phyloP scores from a whole-genome alignment of 768 basidiomycete species.

The Termitomyces sp. region DNA sequence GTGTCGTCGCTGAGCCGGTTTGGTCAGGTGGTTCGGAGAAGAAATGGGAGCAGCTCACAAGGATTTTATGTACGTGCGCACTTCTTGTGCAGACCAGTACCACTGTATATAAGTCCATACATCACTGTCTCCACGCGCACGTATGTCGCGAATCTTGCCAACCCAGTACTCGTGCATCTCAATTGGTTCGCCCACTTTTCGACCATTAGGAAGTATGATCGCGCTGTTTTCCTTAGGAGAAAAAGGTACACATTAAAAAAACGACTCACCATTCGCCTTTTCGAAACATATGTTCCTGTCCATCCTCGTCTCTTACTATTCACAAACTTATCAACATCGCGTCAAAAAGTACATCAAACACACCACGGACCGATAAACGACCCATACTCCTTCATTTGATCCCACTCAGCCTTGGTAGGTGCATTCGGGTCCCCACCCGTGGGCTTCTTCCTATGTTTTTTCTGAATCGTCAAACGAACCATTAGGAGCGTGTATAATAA shows the following conservation, averaged over 20 bases:
- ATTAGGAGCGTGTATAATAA: neutral
- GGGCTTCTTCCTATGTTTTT: slow-evolving; percentile 2
- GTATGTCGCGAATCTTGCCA: slow-evolving; percentile 43
- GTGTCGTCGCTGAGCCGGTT: slow-evolving; percentile 29
- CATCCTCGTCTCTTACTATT: slow-evolving; percentile 28
- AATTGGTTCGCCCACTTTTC: slow-evolving; percentile 18
- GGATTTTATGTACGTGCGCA: slow-evolving; percentile 9
- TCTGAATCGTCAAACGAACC: slow-evolving; percentile 9
- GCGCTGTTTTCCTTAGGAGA: slow-evolving; percentile 24
- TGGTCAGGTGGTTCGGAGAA: neutral
- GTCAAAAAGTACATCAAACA: neutral
- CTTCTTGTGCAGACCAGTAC: slow-evolving; percentile 52
- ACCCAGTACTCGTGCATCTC: slow-evolving; percentile 48
- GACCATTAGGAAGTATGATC: slow-evolving; percentile 36
- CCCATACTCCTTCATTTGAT: slow-evolving; percentile 13
- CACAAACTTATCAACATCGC: neutral
- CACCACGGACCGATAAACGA: slow-evolving; percentile 23
- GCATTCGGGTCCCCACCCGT: slow-evolving; percentile 3
- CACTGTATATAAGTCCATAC: slow-evolving; percentile 51
- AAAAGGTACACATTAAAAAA: neutral
- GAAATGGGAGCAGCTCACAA: neutral
- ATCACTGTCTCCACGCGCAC: slow-evolving; percentile 24
- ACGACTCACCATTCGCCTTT: slow-evolving; percentile 31
- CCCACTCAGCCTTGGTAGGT: slow-evolving; percentile 17
- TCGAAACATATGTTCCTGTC: slow-evolving; percentile 24